Evolutionary conservation across 768 basidiomycete genomes (phyloP), one percentile per base, ranked within the genome.

Genomic region (Mycena kentingensis): DNA sequence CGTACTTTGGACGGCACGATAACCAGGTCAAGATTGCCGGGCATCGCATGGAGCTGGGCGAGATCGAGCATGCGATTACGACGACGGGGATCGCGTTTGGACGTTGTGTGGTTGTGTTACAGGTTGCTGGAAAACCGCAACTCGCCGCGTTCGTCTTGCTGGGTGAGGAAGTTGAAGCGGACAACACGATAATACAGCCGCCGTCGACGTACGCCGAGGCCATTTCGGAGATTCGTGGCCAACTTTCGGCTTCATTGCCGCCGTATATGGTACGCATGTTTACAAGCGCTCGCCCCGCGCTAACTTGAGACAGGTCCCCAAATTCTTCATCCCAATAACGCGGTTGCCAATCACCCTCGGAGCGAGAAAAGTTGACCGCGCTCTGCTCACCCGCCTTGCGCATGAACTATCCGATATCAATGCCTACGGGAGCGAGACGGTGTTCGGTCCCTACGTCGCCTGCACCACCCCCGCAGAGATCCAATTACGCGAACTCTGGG

Each of bases 1-100:
- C 88, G 63, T 90, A 88, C 63, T 86, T 84, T 0, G 87, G 87
- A 7, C 79, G 87, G 12, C 87, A 87, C 5, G 88, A 90, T 58
- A 87, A 89, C 63, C 88, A 90, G 63, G 85, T 90, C 71, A 90
- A 90, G 71, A 90, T 90, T 64, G 82, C 88, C 43, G 87, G 88
- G 1, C 90, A 90, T 79, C 76, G 87, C 19, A 89, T 90, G 65
- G 87, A 90, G 64, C 76, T 90, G 3, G 87, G 88, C 24, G 87
- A 90, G 65, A 88, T 90, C 57, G 87, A 90, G 31, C 45, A 46
- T 24, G 19, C 29, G 25, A 44, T 44, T 4, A 44, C 42, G 24
- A 28, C 25, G 12, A 21, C 31, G 5, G 21, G 18, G 4, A 44
- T 51, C 42, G 50, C 26, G 38, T 21, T 43, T 28, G 50, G 45